Evolutionary conservation across 257 asterid species (phyloP).

Genomic region (Nicotiana otophora): DNA sequence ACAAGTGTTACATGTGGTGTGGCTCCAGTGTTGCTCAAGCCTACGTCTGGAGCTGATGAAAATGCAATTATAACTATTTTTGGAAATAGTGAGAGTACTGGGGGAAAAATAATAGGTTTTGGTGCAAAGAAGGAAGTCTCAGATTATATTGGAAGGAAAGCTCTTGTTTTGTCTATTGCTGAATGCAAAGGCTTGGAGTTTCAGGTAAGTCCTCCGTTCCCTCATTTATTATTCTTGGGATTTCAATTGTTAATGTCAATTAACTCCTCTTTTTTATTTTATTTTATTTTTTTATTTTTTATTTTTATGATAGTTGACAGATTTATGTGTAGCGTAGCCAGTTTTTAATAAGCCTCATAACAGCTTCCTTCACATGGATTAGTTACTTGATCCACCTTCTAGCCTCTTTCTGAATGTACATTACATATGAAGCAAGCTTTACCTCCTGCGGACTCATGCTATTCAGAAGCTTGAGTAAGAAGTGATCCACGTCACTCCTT

Average conservation of each 20-base stretch:
- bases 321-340: background rate
- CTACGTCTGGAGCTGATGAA: slow-evolving; percentile 39
- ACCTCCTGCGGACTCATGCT: no score
- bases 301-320: background rate
- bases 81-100: slow-evolving; percentile 27
- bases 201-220: slow-evolving; percentile 27
- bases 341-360: background rate
- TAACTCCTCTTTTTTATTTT: no score
- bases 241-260: background rate
- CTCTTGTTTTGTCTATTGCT: slow-evolving; percentile 43
- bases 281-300: background rate
- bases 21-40: slow-evolving; percentile 49
- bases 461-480: no score
- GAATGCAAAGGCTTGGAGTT: slow-evolving; percentile 73
- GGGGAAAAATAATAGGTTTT: slow-evolving; percentile 41
- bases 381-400: background rate
- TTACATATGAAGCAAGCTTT: background rate
- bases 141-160: slow-evolving; percentile 34
- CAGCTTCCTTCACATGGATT: background rate
- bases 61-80: slow-evolving; percentile 41
- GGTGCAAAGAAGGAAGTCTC: slow-evolving; percentile 42
- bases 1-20: slow-evolving; percentile 50
- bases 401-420: background rate
- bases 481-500: no score
- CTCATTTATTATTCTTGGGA: background rate